Evolutionary conservation across 192 early-diverging fungal species (phyloP), one percentile per base, ranked within the genome.

Genomic region (Helicostylum pulchrum): DNA sequence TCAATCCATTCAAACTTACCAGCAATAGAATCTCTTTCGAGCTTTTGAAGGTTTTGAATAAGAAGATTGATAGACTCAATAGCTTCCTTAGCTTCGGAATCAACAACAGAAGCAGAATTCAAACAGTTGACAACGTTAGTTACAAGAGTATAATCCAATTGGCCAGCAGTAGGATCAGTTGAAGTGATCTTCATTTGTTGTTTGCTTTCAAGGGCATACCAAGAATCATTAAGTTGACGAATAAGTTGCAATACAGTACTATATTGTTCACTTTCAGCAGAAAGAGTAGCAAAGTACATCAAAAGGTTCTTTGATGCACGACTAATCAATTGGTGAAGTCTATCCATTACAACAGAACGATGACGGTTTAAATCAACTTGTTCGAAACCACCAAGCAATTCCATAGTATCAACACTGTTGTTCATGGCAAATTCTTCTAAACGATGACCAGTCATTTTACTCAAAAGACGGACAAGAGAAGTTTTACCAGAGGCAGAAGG

Each of bases 1-100:
- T 99, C 97, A 52, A 96, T 89, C 97, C 97, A 99, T 70, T 99
- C 97, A 68, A 99, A 99, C 15, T 84, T 81, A 14, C 96, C 96
- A 36, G 83, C 80, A 3, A 85, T 83, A 26, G 82, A 77, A 0
- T 76, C 71, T 15, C 58, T 64, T 68, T 86, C 81, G 2, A 85
- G 49, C 3, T 43, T 52, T 47, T 78, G 75, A 12, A 86, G 61
- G 0, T 70, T 58, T 49, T 66, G 17, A 9, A 66, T 53, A 4
- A 26, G 52, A 1, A 12, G 7, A 2, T 30, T 31, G 1, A 63
- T 53, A 9, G 36, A 10, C 1, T 23, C 15, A 19, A 73, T 59
- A 1, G 49, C 14, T 32, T 62, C 48, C 2, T 42, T 31, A 3
- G 61, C 57, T 2, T 64, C 66, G 1, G 15, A 14, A 62, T 73